phyloP scores from a whole-genome alignment of 371 early-diverging fungal species.

The Smittium mucronatum region DNA sequence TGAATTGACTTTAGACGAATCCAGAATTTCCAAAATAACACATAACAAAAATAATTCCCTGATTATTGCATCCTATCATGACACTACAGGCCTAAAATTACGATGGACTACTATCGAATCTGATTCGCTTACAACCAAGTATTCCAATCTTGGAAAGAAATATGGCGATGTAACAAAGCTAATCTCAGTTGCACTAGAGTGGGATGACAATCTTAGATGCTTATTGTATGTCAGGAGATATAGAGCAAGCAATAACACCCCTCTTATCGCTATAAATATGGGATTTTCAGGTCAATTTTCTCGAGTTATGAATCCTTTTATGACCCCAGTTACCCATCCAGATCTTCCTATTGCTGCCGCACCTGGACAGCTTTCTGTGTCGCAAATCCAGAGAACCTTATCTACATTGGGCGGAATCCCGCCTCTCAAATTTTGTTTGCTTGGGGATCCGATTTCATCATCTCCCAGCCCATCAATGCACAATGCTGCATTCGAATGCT shows the following conservation, averaged over 20 bases:
- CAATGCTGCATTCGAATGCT: slow-evolving; percentile 71
- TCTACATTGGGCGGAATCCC: slow-evolving; percentile 55
- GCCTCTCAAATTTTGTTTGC: slow-evolving; percentile 58
- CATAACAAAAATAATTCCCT: slow-evolving; percentile 33
- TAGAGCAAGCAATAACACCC: slow-evolving; percentile 34
- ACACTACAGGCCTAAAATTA: slow-evolving; percentile 39
- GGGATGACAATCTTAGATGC: slow-evolving; percentile 69
- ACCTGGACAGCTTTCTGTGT: slow-evolving; percentile 84
- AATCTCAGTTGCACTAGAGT: slow-evolving; percentile 58
- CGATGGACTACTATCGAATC: slow-evolving; percentile 19
- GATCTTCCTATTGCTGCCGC: slow-evolving; percentile 69
- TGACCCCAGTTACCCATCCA: slow-evolving; percentile 90
- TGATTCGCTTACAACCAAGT: slow-evolving; percentile 16
- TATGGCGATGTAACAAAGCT: slow-evolving; percentile 83
- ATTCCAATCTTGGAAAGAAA: slow-evolving; percentile 27
- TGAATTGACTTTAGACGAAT: slow-evolving; percentile 48
- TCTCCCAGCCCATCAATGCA: slow-evolving; percentile 87
- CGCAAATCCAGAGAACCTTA: slow-evolving; percentile 61
- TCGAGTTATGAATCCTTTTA: slow-evolving; percentile 64
- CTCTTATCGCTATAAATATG: slow-evolving; percentile 91
- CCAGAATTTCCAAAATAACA: background rate
- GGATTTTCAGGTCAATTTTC: slow-evolving; percentile 75
- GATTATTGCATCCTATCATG: slow-evolving; percentile 86
- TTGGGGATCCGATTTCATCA: slow-evolving; percentile 81
- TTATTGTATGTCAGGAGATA: slow-evolving; percentile 41